Conservation (phyloP, 352 stramenopile genomes). For the Globisporangium irregulare region DNA sequence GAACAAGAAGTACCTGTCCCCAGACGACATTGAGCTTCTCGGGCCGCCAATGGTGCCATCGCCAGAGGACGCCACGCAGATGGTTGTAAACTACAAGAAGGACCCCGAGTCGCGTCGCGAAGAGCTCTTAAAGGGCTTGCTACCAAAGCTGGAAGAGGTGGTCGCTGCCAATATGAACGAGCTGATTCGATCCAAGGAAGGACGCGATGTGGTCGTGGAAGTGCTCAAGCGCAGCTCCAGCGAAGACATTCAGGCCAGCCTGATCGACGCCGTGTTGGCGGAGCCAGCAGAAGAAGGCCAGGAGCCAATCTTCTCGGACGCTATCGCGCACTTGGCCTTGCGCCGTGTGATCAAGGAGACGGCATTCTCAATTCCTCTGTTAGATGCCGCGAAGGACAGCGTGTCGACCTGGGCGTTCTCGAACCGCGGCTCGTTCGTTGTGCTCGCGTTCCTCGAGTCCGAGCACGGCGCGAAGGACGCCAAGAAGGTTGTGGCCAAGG, state of each 20-base stretch:
- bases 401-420: conserved; percentile 51
- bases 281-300: conserved; percentile 30
- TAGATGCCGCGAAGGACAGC: conserved; percentile 46
- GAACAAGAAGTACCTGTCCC: conserved; percentile 83
- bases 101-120: conserved; percentile 70
- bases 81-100: conserved; percentile 89
- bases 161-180: conserved; percentile 52
- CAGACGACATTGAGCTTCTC: conserved; percentile 73
- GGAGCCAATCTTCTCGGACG: conserved; percentile 69
- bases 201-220: conserved; percentile 77
- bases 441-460: conserved; percentile 76
- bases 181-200: conserved; percentile 79
- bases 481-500: conserved; percentile 49
- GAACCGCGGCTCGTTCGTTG: conserved; percentile 84
- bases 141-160: conserved; percentile 83
- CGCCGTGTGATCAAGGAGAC: conserved; percentile 81
- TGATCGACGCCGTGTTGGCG: conserved; percentile 44
- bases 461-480: conserved; percentile 51
- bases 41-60: conserved; percentile 72
- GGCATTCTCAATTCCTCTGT: conserved; percentile 42
- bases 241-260: conserved; percentile 40
- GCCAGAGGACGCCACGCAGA: conserved; percentile 48
- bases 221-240: conserved; percentile 65
- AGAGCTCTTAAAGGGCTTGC: conserved; percentile 70
- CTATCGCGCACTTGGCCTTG: conserved; percentile 69